A percentile compares a stretch with the other conserved stretches of the same genome.
phyloP scores from a whole-genome alignment of 2,329 filamentous ascomycete genomes.

The Calonectria montana region DNA sequence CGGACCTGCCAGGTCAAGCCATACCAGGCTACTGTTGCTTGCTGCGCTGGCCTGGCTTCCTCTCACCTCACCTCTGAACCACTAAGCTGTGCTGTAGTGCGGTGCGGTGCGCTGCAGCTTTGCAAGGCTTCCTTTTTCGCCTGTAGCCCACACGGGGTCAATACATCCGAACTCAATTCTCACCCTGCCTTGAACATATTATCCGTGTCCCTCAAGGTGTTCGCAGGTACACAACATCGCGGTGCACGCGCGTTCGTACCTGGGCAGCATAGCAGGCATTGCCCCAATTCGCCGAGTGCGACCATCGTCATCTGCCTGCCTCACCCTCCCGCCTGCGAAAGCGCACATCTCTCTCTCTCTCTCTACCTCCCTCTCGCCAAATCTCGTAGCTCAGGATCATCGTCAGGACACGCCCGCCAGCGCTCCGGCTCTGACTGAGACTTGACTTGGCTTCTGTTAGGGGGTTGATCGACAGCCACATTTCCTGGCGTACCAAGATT shows the following conservation, averaged over 20 bases:
- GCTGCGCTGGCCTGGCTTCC: neutral
- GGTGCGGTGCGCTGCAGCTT: neutral
- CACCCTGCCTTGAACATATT: conserved; percentile 24
- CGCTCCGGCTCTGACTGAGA: conserved; percentile 2
- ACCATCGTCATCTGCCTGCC: neutral
- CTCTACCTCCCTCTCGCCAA: neutral
- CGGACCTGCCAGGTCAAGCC: conserved; percentile 26
- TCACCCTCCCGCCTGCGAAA: neutral
- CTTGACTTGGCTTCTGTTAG: conserved; percentile 1
- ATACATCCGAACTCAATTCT: conserved; percentile 13
- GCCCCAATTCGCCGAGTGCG: neutral
- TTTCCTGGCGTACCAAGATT: conserved; percentile 13
- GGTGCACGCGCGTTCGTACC: neutral
- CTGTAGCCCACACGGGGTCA: neutral
- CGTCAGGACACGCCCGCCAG: conserved; percentile 1
- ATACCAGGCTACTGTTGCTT: neutral
- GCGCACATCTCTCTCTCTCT: neutral
- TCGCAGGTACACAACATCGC: conserved; percentile 4
- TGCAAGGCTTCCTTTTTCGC: conserved; percentile 17
- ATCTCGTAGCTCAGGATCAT: neutral
- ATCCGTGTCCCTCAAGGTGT: neutral
- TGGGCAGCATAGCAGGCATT: neutral
- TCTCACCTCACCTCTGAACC: conserved; percentile 1
- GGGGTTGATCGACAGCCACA: conserved; percentile 17
- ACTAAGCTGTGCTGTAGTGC: neutral